Conservation (phyloP, 495 filamentous ascomycete genomes). For the Clohesyomyces aquaticus region DNA sequence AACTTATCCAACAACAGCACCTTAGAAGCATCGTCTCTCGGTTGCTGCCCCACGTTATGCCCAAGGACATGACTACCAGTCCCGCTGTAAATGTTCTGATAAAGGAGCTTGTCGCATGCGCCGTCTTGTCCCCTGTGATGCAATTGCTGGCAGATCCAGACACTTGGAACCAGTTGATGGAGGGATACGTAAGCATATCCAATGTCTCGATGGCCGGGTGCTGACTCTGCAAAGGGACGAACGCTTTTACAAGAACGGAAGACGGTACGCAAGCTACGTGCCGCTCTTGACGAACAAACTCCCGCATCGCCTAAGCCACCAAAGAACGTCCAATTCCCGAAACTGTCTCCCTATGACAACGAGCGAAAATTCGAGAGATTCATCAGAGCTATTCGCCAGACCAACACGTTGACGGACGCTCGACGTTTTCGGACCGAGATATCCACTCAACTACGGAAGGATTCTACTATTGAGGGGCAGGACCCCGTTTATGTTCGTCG, state of each 20-base stretch:
- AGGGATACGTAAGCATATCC: constrained; percentile 64
- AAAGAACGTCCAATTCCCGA: constrained; percentile 67
- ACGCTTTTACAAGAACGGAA: constrained; percentile 93
- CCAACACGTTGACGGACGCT: constrained; percentile 92
- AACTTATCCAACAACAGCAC: constrained; percentile 82
- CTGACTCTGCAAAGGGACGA: constrained; percentile 58
- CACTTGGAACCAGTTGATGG: constrained; percentile 95
- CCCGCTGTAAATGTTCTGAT: constrained; percentile 77
- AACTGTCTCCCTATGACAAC: constrained; percentile 69
- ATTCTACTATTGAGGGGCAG: constrained; percentile 73
- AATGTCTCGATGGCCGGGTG: not conserved
- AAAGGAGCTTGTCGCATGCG: constrained; percentile 81
- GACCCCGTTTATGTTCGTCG: constrained; percentile 86
- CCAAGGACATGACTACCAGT: constrained; percentile 72
- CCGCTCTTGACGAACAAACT: constrained; percentile 92
- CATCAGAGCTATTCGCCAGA: constrained; percentile 83
- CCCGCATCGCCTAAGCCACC: constrained; percentile 74
- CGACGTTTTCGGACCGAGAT: constrained; percentile 89
- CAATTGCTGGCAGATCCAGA: constrained; percentile 83
- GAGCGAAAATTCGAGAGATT: constrained; percentile 94
- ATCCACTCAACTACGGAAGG: constrained; percentile 87
- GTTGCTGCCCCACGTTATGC: constrained; percentile 76
- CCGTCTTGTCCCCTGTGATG: constrained; percentile 71
- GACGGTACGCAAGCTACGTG: constrained; percentile 89
- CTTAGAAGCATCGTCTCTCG: constrained; percentile 69